A percentile compares a stretch with the other conserved stretches of the same genome.
phyloP scores from a whole-genome alignment of 345 rosid genomes.

The Gossypium raimondii region DNA sequence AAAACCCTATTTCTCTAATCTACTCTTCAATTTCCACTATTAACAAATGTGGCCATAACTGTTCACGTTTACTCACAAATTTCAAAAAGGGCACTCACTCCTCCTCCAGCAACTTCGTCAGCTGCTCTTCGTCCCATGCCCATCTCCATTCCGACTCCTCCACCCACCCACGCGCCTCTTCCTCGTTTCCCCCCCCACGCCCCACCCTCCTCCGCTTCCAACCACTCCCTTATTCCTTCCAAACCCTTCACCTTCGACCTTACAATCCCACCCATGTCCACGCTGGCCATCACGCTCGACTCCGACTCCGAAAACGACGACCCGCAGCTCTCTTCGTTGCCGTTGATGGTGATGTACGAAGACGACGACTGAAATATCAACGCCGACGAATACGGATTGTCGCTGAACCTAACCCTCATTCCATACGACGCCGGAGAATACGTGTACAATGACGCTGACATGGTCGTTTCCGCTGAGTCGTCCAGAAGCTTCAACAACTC shows the following conservation, averaged over 20 bases:
- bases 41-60: neutral
- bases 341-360: constrained; percentile 72
- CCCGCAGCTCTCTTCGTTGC: constrained; percentile 85
- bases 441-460: neutral
- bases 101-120: constrained; percentile 46
- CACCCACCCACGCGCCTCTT: constrained; percentile 18
- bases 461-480: constrained; percentile 8
- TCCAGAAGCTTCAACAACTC: constrained; percentile 40
- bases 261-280: constrained; percentile 47
- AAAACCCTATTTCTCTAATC: neutral
- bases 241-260: neutral
- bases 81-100: neutral
- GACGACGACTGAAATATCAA: constrained; percentile 49
- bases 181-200: constrained; percentile 30
- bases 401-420: constrained; percentile 58
- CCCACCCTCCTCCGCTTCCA: constrained; percentile 17
- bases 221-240: neutral
- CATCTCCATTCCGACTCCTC: constrained; percentile 16
- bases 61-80: neutral
- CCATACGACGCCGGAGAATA: neutral
- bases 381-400: constrained; percentile 53
- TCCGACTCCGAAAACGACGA: constrained; percentile 71
- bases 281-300: constrained; percentile 69
- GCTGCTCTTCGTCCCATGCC: constrained; percentile 34
- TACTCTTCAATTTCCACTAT: no score